phyloP scores from a whole-genome alignment of 139 green algal genomes.

The Tetradesmus obliquus region DNA sequence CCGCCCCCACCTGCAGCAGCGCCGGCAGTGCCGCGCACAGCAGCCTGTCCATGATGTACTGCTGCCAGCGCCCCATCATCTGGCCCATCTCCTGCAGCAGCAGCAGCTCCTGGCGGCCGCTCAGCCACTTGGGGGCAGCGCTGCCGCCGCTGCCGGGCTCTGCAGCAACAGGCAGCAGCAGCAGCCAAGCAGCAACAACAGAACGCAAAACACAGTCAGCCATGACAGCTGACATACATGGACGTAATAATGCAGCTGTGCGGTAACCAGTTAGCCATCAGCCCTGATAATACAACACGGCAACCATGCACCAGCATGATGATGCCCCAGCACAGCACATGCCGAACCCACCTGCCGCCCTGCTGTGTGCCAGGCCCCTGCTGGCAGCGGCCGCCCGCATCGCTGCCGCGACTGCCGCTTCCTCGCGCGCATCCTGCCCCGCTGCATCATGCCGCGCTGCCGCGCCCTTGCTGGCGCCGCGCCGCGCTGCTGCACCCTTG shows the following conservation, averaged over 20 bases:
- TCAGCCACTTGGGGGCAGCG: slow-evolving; percentile 42
- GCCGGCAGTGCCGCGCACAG: slow-evolving; percentile 33
- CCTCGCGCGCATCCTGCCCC: not conserved
- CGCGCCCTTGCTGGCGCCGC: slow-evolving; percentile 25
- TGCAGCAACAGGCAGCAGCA: slow-evolving; percentile 5
- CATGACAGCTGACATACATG: too few relatives aligned
- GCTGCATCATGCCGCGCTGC: slow-evolving; percentile 38
- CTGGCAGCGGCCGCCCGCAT: not conserved
- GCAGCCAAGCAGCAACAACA: not conserved
- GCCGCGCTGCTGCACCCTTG: slow-evolving; percentile 50
- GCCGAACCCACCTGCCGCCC: not conserved
- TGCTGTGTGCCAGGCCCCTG: not conserved
- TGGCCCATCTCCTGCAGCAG: slow-evolving; percentile 62
- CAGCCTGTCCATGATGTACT: slow-evolving; percentile 51
- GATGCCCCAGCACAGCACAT: not conserved
- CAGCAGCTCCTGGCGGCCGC: slow-evolving; percentile 39
- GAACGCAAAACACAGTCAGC: too few relatives aligned
- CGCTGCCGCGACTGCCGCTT: not conserved
- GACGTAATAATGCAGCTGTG: too few relatives aligned
- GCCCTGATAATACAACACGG: too few relatives aligned
- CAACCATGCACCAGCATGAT: not conserved
- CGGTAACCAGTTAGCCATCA: too few relatives aligned
- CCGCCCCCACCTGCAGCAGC: slow-evolving; percentile 46
- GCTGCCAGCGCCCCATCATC: slow-evolving; percentile 51
- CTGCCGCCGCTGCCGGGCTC: not conserved